These are phyloP conservation scores for Magnaporthiopsis poae DNA, from an alignment of 2,329 filamentous ascomycete species.

Conservation along the genomic window DNA sequence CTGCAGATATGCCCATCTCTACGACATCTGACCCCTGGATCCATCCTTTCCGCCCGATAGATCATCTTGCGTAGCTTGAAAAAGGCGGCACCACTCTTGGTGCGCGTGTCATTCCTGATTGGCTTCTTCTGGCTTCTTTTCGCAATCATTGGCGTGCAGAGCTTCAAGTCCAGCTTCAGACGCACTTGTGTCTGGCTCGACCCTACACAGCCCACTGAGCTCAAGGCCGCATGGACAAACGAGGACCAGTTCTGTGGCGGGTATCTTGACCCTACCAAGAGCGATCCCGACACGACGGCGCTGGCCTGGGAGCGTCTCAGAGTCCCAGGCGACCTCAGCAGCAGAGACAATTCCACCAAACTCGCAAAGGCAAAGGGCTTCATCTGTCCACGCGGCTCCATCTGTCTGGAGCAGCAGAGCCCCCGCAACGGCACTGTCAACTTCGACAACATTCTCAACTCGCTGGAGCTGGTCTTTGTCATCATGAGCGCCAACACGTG, in stretches of 20 bases:
- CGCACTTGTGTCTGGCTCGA: slow-evolving; percentile 73
- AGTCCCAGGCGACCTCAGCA: slow-evolving; percentile 29
- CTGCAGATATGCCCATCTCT: background rate
- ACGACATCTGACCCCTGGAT: background rate
- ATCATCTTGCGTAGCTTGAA: slow-evolving; percentile 93
- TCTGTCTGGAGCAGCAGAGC: slow-evolving; percentile 69
- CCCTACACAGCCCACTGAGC: slow-evolving; percentile 45
- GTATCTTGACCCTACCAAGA: slow-evolving; percentile 54
- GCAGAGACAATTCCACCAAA: slow-evolving; percentile 17
- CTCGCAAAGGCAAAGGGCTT: slow-evolving; percentile 59
- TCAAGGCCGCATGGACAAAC: slow-evolving; percentile 50
- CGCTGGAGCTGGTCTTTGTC: slow-evolving; percentile 87
- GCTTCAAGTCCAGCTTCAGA: slow-evolving; percentile 75
- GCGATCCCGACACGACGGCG: slow-evolving; percentile 28
- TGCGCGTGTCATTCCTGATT: slow-evolving; percentile 89
- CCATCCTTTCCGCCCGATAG: slow-evolving; percentile 27
- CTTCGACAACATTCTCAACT: slow-evolving; percentile 91
- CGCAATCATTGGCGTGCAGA: slow-evolving; percentile 91
- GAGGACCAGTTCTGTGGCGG: slow-evolving; percentile 77
- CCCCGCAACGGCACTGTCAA: slow-evolving; percentile 79
- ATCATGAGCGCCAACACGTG: slow-evolving; percentile 98
- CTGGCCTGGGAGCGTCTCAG: slow-evolving; percentile 55
- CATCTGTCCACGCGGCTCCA: slow-evolving; percentile 72
- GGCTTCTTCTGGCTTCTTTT: slow-evolving; percentile 97
- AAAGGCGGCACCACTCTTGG: slow-evolving; percentile 80